phyloP scores from a whole-genome alignment of 2,329 filamentous ascomycete species.

The Trichoderma gracile region DNA sequence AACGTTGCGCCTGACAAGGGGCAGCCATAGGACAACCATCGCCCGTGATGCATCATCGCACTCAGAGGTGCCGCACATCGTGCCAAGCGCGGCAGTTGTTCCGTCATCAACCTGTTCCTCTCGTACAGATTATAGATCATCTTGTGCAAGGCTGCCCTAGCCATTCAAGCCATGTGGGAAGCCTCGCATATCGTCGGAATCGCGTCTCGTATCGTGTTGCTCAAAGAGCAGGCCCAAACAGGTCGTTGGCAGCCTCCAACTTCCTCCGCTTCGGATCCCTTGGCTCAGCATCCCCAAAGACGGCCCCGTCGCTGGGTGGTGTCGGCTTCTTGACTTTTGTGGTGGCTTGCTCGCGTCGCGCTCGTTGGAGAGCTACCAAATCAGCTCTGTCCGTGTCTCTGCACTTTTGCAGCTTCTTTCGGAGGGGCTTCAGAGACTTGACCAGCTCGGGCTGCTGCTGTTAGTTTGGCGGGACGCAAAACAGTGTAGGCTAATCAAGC shows the following conservation, averaged over 20 bases:
- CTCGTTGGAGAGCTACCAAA: slow-evolving; percentile 66
- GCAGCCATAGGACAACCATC: slow-evolving; percentile 1
- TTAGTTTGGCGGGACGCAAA: slow-evolving; percentile 27
- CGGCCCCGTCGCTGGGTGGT: slow-evolving; percentile 43
- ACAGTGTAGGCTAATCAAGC: slow-evolving; percentile 25
- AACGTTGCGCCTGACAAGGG: slow-evolving; percentile 3
- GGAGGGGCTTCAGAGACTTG: slow-evolving; percentile 55
- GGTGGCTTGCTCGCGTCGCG: slow-evolving; percentile 57
- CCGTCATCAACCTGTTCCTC: neutral
- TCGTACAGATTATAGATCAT: neutral
- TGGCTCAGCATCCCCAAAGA: slow-evolving; percentile 49
- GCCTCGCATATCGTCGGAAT: neutral
- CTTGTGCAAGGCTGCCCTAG: neutral
- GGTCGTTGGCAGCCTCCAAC: slow-evolving; percentile 45
- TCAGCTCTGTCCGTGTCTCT: slow-evolving; percentile 74
- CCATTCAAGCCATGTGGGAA: neutral
- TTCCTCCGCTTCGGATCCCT: slow-evolving; percentile 51
- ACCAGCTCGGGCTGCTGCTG: slow-evolving; percentile 45
- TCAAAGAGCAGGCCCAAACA: slow-evolving; percentile 48
- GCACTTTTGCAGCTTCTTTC: slow-evolving; percentile 71
- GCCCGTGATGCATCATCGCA: neutral
- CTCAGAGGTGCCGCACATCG: neutral
- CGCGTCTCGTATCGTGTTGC: neutral
- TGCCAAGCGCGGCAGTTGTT: neutral
- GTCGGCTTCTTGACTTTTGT: slow-evolving; percentile 48